A percentile compares a stretch with the other conserved stretches of the same genome.
These are phyloP conservation scores for Komagataella populi DNA, from an alignment of 805 yeast species.

Conservation along the genomic window DNA sequence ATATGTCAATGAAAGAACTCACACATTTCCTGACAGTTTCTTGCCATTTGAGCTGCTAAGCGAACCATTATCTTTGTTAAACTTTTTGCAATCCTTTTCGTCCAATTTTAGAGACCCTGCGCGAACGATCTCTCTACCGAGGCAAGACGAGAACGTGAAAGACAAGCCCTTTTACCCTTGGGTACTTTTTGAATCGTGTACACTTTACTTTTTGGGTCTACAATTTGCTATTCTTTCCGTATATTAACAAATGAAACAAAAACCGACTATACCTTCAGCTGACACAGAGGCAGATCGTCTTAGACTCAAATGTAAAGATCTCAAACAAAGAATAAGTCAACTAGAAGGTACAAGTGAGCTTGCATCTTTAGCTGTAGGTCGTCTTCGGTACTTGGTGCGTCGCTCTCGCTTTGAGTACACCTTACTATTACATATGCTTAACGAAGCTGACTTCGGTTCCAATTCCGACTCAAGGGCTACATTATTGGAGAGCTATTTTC, in stretches of 20 bases:
- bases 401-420: conserved; percentile 76
- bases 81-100: no score
- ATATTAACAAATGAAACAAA: background rate
- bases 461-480: background rate
- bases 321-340: conserved; percentile 54
- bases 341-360: conserved; percentile 70
- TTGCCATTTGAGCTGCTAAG: no score
- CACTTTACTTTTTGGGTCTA: background rate
- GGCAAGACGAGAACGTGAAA: no score
- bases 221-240: background rate
- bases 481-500: conserved; percentile 15
- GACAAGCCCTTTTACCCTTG: no score
- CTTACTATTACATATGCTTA: conserved; percentile 67
- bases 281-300: conserved; percentile 21
- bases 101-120: no score
- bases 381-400: conserved; percentile 65
- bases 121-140: no score
- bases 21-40: no score
- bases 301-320: conserved; percentile 56
- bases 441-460: conserved; percentile 26
- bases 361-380: conserved; percentile 59
- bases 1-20: no score
- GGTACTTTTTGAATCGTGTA: background rate
- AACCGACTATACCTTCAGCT: background rate
- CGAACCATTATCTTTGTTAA: no score